These are phyloP conservation scores for Apium graveolens DNA, from an alignment of 129 eudicot species.

Conservation along the genomic window DNA sequence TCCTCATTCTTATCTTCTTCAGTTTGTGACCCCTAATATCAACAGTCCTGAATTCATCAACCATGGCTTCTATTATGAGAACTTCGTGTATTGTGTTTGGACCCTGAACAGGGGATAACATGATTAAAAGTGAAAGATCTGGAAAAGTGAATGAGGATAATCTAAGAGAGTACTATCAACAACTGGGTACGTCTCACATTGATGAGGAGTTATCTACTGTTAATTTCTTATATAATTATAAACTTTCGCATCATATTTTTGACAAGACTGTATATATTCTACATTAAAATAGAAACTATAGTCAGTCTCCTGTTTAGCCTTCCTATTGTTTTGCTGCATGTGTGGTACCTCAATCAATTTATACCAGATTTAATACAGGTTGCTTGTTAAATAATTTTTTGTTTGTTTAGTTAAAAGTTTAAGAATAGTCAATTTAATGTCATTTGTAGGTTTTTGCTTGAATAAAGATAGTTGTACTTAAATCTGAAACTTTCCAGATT, in stretches of 20 bases:
- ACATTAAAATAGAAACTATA: background rate
- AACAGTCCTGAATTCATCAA: background rate
- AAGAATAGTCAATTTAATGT: background rate
- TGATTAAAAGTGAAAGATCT: background rate
- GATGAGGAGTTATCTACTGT: slow-evolving; percentile 58
- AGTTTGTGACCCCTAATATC: slow-evolving; percentile 1
- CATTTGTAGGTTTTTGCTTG: slow-evolving; percentile 58
- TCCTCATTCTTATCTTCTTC: background rate
- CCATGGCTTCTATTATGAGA: background rate
- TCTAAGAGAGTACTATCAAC: background rate
- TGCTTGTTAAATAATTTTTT: background rate
- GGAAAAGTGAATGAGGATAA: background rate
- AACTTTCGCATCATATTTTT: background rate
- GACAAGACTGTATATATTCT: background rate
- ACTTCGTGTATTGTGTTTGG: background rate
- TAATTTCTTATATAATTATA: background rate
- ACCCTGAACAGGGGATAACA: background rate
- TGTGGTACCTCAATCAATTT: background rate
- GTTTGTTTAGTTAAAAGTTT: background rate
- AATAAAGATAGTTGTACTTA: slow-evolving; percentile 43
- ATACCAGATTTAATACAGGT: background rate
- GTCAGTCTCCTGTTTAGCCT: background rate
- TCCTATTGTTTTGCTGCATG: background rate
- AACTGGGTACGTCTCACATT: slow-evolving; percentile 45
- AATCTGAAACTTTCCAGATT: slow-evolving; percentile 43